Evolutionary conservation across 2,329 filamentous ascomycete genomes (phyloP).

Genomic region (Fonsecaea erecta): DNA sequence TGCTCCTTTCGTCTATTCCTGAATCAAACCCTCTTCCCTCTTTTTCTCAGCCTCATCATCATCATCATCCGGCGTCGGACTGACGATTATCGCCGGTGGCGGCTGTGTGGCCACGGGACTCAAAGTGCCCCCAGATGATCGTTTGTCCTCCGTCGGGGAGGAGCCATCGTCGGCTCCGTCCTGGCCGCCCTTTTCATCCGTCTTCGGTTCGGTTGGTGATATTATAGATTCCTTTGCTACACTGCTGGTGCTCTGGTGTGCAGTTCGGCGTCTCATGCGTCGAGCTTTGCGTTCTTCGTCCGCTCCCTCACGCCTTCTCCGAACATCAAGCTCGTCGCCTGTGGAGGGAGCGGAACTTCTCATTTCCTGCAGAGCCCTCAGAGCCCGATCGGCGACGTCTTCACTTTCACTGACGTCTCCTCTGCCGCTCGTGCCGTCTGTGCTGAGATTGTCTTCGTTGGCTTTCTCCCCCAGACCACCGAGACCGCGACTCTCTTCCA

Average conservation of each 20-base stretch:
- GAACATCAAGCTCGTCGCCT: conserved; percentile 59
- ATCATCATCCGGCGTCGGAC: conserved; percentile 36
- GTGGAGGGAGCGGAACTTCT: conserved; percentile 59
- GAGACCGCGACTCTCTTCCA: conserved; percentile 54
- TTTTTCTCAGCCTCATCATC: background rate
- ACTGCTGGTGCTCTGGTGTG: conserved; percentile 45
- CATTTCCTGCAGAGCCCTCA: conserved; percentile 81
- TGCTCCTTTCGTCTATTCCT: background rate
- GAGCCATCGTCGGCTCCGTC: conserved; percentile 24
- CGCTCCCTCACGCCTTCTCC: conserved; percentile 72
- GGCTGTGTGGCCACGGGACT: conserved; percentile 25
- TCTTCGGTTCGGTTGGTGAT: conserved; percentile 29
- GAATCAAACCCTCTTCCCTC: conserved; percentile 7
- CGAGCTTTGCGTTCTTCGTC: conserved; percentile 75
- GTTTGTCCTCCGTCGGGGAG: conserved; percentile 23
- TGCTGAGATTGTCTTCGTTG: conserved; percentile 28
- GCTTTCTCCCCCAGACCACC: conserved; percentile 37
- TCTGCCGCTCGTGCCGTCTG: conserved; percentile 38
- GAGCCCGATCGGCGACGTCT: conserved; percentile 84
- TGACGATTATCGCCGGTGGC: conserved; percentile 38
- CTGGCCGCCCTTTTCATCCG: conserved; percentile 17
- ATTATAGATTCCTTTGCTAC: conserved; percentile 36
- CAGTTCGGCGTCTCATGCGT: conserved; percentile 68
- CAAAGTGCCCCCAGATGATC: conserved; percentile 30
- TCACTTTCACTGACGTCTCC: conserved; percentile 59